Base-by-base conservation (phyloP, 257 asterid species). In the Capsicum baccatum region DNA sequence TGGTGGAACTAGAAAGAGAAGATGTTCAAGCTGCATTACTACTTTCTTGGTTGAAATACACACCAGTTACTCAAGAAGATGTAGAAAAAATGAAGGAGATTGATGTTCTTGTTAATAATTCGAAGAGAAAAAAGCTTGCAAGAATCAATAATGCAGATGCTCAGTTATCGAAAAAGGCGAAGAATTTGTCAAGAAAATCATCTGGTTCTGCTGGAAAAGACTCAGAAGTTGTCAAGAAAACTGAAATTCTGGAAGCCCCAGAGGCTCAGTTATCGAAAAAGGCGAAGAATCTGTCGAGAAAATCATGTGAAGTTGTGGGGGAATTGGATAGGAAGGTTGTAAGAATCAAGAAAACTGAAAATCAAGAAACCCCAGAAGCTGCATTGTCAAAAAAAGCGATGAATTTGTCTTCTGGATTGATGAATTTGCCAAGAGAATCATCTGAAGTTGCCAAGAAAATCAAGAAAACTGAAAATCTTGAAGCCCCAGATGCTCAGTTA, bases 41-140 rank as follows among this genome's bases (percentile, higher is more conserved):
- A 21, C 81, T 76, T 76, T 76, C 48, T 21, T 76, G 81, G 81
- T 52, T 76, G 63, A 76, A 76, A 37, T 76, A 76, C 54, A 39
- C 48, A 15, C 3, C 26, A 1, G 14, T 15, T 15, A 69, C 14
- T 8, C 8, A 39, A 42, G 8, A 39, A 39, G 78, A 69, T 14
- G 21, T 69, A 1, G 4, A 15, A 0, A 14, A 8, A 8, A 7
- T 69, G 12, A 11, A 64, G 0, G 1, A 19, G 55, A 15, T 33
- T 11, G 35, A 42, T 37, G n/a, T 52, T 9, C 15, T 71, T 44
- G 5, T 8, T 3, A 6, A 17, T 2, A 9, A 17, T 2, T 26
- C 33, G 2, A 71, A 13, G 2, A 52, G n/a, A 39, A 39, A 39
- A 4, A 39, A 39, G 17, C 44, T 39, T 39, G 44, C 5, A 39